Percentiles rank a stretch among this genome's conserved stretches.
These are phyloP conservation scores for Hypoxylon lienhwacheense DNA, from an alignment of 495 filamentous ascomycete species.

Conservation along the genomic window DNA sequence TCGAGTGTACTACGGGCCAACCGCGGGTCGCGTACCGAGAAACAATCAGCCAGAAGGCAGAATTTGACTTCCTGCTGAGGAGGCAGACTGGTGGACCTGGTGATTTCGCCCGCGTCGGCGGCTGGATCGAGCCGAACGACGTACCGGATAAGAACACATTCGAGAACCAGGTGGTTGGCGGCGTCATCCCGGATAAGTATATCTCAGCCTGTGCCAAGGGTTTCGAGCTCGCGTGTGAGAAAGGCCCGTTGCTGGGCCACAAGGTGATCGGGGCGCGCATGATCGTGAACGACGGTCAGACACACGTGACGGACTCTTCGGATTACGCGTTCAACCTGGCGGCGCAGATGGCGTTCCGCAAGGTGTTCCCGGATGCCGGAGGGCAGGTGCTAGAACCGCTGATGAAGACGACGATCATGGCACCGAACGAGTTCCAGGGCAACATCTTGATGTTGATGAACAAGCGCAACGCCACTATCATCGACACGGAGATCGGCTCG, in stretches of 20 bases:
- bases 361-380: slow-evolving; percentile 78
- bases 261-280: slow-evolving; percentile 85
- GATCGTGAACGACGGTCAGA: slow-evolving; percentile 95
- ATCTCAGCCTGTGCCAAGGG: slow-evolving; percentile 95
- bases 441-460: slow-evolving; percentile 93
- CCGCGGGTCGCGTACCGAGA: slow-evolving; percentile 98
- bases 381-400: slow-evolving; percentile 89
- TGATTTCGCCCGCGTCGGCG: slow-evolving; percentile 91
- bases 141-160: slow-evolving; percentile 76
- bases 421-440: slow-evolving; percentile 97
- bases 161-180: slow-evolving; percentile 83
- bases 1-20: slow-evolving; percentile 92
- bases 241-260: slow-evolving; percentile 92
- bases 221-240: slow-evolving; percentile 79
- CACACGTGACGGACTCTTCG: slow-evolving; percentile 96
- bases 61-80: slow-evolving; percentile 93
- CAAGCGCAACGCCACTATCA: slow-evolving; percentile 93
- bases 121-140: slow-evolving; percentile 86
- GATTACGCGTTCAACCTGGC: slow-evolving; percentile 98
- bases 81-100: slow-evolving; percentile 96
- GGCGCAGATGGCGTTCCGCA: slow-evolving; percentile 95
- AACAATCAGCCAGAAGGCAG: slow-evolving; percentile 73
- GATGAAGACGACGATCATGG: slow-evolving; percentile 97
- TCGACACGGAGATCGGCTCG: slow-evolving; percentile 89
- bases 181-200: slow-evolving; percentile 94